phyloP scores from a whole-genome alignment of 495 filamentous ascomycete genomes.

The Chlorociboria aeruginascens region DNA sequence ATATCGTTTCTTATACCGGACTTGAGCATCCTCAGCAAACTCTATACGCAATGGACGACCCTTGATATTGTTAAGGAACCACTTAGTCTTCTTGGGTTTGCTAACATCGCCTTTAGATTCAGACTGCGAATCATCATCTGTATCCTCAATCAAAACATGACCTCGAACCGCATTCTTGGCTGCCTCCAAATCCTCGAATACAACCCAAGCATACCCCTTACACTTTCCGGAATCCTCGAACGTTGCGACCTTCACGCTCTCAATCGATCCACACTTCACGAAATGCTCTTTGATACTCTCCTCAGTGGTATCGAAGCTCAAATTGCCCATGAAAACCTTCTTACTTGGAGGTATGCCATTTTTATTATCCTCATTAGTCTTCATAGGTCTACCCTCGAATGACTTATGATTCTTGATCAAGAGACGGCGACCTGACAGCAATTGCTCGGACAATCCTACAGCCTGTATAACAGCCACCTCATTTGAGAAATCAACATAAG shows the following conservation, averaged over 20 bases:
- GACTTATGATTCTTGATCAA: constrained; percentile 85
- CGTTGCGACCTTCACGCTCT: constrained; percentile 73
- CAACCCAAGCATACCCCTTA: constrained; percentile 93
- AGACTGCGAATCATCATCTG: constrained; percentile 27
- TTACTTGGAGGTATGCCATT: constrained; percentile 51
- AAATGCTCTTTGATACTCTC: constrained; percentile 73
- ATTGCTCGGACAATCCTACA: constrained; percentile 66
- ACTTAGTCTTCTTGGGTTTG: constrained; percentile 45
- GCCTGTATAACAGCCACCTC: constrained; percentile 54
- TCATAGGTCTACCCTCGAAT: constrained; percentile 63
- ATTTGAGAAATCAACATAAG: constrained; percentile 85
- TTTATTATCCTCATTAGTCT: constrained; percentile 24
- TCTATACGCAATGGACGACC: constrained; percentile 78
- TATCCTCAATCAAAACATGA: constrained; percentile 51
- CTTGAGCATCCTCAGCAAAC: constrained; percentile 79
- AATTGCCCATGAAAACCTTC: constrained; percentile 86
- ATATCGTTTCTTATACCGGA: constrained; percentile 85
- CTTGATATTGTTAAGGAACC: constrained; percentile 70
- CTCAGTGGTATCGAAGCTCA: constrained; percentile 74
- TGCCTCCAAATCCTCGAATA: constrained; percentile 66
- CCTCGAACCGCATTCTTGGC: constrained; percentile 74
- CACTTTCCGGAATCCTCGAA: constrained; percentile 97
- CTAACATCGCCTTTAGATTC: constrained; percentile 8
- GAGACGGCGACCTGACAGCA: constrained; percentile 61
- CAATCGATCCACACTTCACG: constrained; percentile 65